A percentile compares a stretch with the other conserved stretches of the same genome.
Evolutionary conservation across 257 asterid genomes (phyloP).

Genomic region (Rubia yunnanensis): DNA sequence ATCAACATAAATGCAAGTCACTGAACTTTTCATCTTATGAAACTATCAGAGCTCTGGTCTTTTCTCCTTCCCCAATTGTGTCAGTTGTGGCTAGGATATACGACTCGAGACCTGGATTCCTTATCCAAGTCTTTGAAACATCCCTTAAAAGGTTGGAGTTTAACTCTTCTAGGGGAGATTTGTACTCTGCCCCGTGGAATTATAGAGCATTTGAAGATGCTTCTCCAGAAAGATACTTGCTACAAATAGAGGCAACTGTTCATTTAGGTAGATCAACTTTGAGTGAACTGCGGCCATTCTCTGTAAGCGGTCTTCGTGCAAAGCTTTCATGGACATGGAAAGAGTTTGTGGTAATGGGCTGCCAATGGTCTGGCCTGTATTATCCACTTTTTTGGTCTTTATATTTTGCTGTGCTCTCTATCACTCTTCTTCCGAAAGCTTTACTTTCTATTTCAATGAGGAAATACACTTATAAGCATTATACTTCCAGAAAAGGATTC

Average conservation of each 20-base stretch:
- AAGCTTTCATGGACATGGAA: slow-evolving; percentile 60
- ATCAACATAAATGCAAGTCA: slow-evolving; percentile 27
- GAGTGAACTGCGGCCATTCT: slow-evolving; percentile 73
- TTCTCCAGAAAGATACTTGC: slow-evolving; percentile 59
- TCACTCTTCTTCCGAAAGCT: slow-evolving; percentile 50
- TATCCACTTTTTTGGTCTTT: slow-evolving; percentile 54
- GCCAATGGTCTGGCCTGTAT: slow-evolving; percentile 81
- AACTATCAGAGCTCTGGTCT: slow-evolving; percentile 58
- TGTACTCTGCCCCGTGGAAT: slow-evolving; percentile 69
- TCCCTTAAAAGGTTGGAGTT: slow-evolving; percentile 43
- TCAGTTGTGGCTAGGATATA: slow-evolving; percentile 74
- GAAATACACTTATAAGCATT: slow-evolving; percentile 41
- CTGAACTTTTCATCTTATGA: slow-evolving; percentile 31
- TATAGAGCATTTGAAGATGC: slow-evolving; percentile 73
- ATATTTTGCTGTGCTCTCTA: slow-evolving; percentile 33
- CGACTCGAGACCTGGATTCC: slow-evolving; percentile 57
- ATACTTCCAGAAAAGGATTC: slow-evolving; percentile 38
- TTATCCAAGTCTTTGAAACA: slow-evolving; percentile 48
- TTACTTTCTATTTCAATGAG: slow-evolving; percentile 31
- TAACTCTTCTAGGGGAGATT: slow-evolving; percentile 43
- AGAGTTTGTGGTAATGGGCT: slow-evolving; percentile 90
- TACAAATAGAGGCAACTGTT: slow-evolving; percentile 74
- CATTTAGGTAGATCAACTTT: slow-evolving; percentile 42
- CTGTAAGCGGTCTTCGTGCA: slow-evolving; percentile 52
- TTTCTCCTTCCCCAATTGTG: slow-evolving; percentile 58